Conservation (phyloP, 441 rosid species). For the Geranium incanum region DNA sequence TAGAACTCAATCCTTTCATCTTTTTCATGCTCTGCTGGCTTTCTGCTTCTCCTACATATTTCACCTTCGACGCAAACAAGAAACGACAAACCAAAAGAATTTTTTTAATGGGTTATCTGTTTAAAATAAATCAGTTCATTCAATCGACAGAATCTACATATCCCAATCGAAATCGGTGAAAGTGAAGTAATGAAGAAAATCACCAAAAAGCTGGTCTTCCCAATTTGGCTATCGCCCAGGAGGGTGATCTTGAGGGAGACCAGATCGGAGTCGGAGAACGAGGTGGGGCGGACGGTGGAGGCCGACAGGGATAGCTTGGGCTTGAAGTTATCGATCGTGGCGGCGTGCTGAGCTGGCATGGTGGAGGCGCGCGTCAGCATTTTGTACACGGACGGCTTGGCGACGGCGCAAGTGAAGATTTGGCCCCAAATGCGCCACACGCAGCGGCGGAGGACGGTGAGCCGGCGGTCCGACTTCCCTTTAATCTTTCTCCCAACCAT, state of each 20-base stretch:
- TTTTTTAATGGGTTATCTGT: no score
- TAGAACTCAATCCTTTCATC: constrained; percentile 46
- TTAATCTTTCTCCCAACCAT: neutral
- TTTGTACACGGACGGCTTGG: constrained; percentile 1
- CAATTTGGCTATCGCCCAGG: constrained; percentile 64
- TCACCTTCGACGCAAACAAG: constrained; percentile 35
- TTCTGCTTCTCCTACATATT: constrained; percentile 61
- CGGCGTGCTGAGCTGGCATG: neutral
- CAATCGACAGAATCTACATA: neutral
- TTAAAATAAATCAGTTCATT: no score
- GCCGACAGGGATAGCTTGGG: neutral
- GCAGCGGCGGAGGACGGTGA: constrained; percentile 7
- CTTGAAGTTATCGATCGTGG: neutral
- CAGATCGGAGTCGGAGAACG: constrained; percentile 34
- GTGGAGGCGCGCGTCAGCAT: neutral
- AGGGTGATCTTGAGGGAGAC: constrained; percentile 74
- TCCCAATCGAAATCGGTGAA: neutral
- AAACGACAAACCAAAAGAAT: neutral
- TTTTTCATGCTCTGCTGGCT: constrained; percentile 26
- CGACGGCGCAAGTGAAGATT: constrained; percentile 6
- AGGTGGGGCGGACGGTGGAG: neutral
- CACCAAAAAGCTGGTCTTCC: constrained; percentile 79
- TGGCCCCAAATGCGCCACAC: constrained; percentile 2
- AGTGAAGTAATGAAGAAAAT: constrained; percentile 12
- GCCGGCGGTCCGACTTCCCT: neutral